Evolutionary conservation across 2,329 filamentous ascomycete species (phyloP).

Genomic region (Mycogone perniciosa): DNA sequence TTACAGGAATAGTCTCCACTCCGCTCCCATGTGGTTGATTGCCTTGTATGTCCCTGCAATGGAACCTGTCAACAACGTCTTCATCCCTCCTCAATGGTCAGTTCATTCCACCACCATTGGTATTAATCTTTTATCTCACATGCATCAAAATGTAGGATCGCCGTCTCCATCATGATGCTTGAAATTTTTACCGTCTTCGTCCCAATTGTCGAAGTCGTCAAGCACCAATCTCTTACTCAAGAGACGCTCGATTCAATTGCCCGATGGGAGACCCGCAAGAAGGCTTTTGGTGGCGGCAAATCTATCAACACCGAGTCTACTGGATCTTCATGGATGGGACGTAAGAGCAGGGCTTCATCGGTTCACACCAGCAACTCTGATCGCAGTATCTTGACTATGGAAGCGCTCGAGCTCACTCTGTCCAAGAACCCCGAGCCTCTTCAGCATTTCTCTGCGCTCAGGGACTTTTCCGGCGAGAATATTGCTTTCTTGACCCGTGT

Average conservation of each 20-base stretch:
- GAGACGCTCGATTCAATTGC: constrained; percentile 45
- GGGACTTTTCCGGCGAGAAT: constrained; percentile 63
- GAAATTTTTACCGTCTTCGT: constrained; percentile 59
- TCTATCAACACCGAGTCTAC: constrained; percentile 31
- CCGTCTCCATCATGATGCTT: constrained; percentile 54
- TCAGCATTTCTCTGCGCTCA: constrained; percentile 54
- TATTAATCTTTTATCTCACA: not conserved
- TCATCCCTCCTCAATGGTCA: constrained; percentile 57
- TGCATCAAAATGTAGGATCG: constrained; percentile 36
- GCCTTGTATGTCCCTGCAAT: constrained; percentile 49
- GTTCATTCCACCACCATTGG: constrained; percentile 16
- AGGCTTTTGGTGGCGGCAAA: constrained; percentile 24
- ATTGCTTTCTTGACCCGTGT: constrained; percentile 58
- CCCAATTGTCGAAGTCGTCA: constrained; percentile 52
- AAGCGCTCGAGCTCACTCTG: constrained; percentile 53
- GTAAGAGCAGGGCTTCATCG: constrained; percentile 28
- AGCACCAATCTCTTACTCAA: constrained; percentile 37
- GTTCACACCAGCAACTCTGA: constrained; percentile 22
- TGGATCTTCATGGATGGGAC: constrained; percentile 31
- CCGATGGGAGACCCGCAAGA: constrained; percentile 40
- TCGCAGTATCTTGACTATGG: constrained; percentile 51
- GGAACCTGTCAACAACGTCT: constrained; percentile 46
- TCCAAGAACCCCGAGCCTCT: constrained; percentile 50
- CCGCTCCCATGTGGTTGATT: constrained; percentile 61
- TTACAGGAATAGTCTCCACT: constrained; percentile 44